Percentiles rank a stretch among this genome's conserved stretches.
Conservation (phyloP, 805 yeast genomes). For the Saccharomycopsis synnaedendra region DNA sequence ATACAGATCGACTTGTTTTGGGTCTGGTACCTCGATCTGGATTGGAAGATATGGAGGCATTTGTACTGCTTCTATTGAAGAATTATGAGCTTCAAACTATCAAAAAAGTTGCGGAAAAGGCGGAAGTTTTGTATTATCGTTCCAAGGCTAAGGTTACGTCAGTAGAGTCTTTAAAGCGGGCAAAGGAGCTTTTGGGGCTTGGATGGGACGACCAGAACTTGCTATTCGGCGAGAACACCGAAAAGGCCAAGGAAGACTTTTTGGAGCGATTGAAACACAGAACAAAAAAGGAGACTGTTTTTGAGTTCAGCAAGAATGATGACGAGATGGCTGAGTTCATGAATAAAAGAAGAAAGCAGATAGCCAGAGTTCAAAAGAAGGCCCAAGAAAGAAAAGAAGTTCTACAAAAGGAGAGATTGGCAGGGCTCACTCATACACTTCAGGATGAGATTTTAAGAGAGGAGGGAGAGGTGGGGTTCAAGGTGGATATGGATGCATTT, state of each 20-base stretch:
- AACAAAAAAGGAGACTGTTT: slow-evolving; percentile 77
- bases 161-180: slow-evolving; percentile 69
- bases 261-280: slow-evolving; percentile 63
- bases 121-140: slow-evolving; percentile 77
- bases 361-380: slow-evolving; percentile 77
- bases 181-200: slow-evolving; percentile 57
- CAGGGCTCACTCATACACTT: slow-evolving; percentile 61
- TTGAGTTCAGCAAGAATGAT: slow-evolving; percentile 69
- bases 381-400: slow-evolving; percentile 61
- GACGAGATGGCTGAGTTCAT: slow-evolving; percentile 69
- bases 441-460: slow-evolving; percentile 55
- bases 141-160: slow-evolving; percentile 77
- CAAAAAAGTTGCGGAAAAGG: slow-evolving; percentile 67
- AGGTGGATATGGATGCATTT: slow-evolving; percentile 26
- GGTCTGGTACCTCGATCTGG: slow-evolving; percentile 72
- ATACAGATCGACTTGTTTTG: slow-evolving; percentile 64
- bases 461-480: slow-evolving; percentile 25
- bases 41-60: slow-evolving; percentile 66
- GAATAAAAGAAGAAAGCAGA: slow-evolving; percentile 75
- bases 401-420: slow-evolving; percentile 59
- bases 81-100: slow-evolving; percentile 59
- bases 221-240: slow-evolving; percentile 56
- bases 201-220: slow-evolving; percentile 90
- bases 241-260: slow-evolving; percentile 60
- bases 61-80: slow-evolving; percentile 40